A percentile compares a stretch with the other conserved stretches of the same genome.
phyloP scores from a whole-genome alignment of 495 filamentous ascomycete genomes.

The Daldinia grandis region DNA sequence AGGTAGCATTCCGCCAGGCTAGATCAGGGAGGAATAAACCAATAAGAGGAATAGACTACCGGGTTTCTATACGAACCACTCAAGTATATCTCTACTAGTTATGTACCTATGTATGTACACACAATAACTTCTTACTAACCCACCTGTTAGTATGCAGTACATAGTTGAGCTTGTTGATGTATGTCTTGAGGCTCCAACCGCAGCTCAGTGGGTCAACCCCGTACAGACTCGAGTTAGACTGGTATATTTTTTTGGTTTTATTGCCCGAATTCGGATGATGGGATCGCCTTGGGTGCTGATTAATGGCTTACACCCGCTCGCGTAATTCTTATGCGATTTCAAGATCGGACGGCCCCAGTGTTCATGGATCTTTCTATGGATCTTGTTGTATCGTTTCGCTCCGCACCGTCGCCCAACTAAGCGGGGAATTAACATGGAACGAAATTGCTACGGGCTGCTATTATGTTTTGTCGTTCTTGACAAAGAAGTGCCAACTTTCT shows the following conservation, averaged over 20 bases:
- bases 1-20: neutral
- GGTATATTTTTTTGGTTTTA: neutral
- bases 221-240: slow-evolving; percentile 2
- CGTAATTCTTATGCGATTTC: slow-evolving; percentile 36
- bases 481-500: slow-evolving; percentile 24
- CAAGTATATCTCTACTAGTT: neutral
- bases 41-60: neutral
- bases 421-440: slow-evolving; percentile 3
- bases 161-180: neutral
- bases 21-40: neutral
- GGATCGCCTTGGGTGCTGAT: slow-evolving; percentile 24
- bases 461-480: slow-evolving; percentile 27
- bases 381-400: slow-evolving; percentile 3
- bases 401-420: neutral
- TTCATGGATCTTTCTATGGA: slow-evolving; percentile 13
- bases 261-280: slow-evolving; percentile 19
- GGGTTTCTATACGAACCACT: neutral
- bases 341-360: slow-evolving; percentile 5
- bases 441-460: neutral
- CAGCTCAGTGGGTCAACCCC: slow-evolving; percentile 3
- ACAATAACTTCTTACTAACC: neutral
- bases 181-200: neutral
- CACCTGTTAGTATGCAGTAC: neutral
- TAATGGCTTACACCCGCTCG: slow-evolving; percentile 34
- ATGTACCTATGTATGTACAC: too few relatives aligned